These are phyloP conservation scores for Dothideomycetidae sp. DNA, from an alignment of 2,329 filamentous ascomycete genomes.

Conservation along the genomic window DNA sequence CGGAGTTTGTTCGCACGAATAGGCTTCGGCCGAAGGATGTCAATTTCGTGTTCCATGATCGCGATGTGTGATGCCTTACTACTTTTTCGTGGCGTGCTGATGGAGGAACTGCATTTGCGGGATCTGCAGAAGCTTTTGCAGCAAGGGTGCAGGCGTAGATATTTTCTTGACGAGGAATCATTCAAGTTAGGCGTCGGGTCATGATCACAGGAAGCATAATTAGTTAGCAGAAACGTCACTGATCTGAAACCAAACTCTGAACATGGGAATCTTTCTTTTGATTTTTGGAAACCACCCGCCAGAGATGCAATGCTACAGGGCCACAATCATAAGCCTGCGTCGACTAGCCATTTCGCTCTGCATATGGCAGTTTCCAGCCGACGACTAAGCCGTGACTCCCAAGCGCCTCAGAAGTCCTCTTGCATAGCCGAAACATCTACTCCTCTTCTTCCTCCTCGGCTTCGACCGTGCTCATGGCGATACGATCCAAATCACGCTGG, in stretches of 20 bases:
- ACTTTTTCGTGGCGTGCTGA: no score
- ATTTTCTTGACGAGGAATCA: no score
- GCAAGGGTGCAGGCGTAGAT: no score
- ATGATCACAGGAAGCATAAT: no score
- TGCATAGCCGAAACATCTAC: no score
- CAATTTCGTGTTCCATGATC: conserved; percentile 87
- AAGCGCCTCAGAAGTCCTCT: not conserved
- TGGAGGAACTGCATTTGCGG: no score
- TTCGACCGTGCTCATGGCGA: conserved; percentile 38
- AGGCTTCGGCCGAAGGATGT: conserved; percentile 72
- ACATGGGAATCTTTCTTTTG: not conserved
- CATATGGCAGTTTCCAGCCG: no score
- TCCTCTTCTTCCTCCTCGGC: conserved; percentile 34
- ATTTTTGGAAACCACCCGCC: not conserved
- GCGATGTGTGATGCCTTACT: conserved; percentile 42
- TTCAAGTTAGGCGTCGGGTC: no score
- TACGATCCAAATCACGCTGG: conserved; percentile 94
- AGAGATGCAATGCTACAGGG: not conserved
- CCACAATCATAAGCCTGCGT: no score
- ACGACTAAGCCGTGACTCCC: not conserved
- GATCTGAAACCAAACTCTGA: not conserved
- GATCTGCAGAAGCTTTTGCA: no score
- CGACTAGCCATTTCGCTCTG: no score
- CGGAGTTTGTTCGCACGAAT: conserved; percentile 74
- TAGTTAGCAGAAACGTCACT: no score